Conservation (phyloP, 1,139 yeast genomes). For the Candida pseudocylindracea region DNA sequence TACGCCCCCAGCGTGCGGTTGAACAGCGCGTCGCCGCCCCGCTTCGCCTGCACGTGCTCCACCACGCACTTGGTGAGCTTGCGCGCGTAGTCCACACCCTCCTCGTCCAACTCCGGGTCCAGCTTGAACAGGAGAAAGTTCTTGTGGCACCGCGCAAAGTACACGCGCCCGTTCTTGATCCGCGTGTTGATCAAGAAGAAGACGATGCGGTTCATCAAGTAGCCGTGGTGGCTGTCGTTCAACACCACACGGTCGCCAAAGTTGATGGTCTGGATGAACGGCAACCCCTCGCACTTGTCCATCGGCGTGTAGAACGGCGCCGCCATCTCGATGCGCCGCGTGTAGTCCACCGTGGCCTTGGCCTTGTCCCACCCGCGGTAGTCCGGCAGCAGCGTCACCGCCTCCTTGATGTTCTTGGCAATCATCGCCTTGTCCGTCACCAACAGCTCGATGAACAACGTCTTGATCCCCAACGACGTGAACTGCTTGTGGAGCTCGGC, state of each 20-base stretch:
- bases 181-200: slow-evolving; percentile 77
- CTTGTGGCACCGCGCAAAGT: slow-evolving; percentile 66
- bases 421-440: slow-evolving; percentile 56
- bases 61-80: slow-evolving; percentile 15
- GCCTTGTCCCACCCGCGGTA: slow-evolving; percentile 51
- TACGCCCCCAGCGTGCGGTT: not conserved
- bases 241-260: slow-evolving; percentile 77
- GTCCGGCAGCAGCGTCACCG: slow-evolving; percentile 80
- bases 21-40: slow-evolving; percentile 7
- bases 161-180: slow-evolving; percentile 69
- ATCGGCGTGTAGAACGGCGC: slow-evolving; percentile 29
- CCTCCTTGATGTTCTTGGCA: slow-evolving; percentile 50
- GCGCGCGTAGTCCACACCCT: slow-evolving; percentile 31
- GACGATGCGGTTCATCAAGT: slow-evolving; percentile 71
- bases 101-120: slow-evolving; percentile 47
- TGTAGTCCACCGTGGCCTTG: slow-evolving; percentile 37
- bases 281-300: slow-evolving; percentile 23
- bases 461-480: slow-evolving; percentile 38
- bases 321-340: slow-evolving; percentile 25
- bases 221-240: slow-evolving; percentile 68
- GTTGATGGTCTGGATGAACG: slow-evolving; percentile 67
- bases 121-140: slow-evolving; percentile 27
- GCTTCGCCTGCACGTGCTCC: slow-evolving; percentile 12
- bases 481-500: slow-evolving; percentile 31
- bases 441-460: slow-evolving; percentile 70